Evolutionary conservation across 768 basidiomycete genomes (phyloP), one percentile per base, ranked within the genome.

Genomic region (Mycena indigotica): DNA sequence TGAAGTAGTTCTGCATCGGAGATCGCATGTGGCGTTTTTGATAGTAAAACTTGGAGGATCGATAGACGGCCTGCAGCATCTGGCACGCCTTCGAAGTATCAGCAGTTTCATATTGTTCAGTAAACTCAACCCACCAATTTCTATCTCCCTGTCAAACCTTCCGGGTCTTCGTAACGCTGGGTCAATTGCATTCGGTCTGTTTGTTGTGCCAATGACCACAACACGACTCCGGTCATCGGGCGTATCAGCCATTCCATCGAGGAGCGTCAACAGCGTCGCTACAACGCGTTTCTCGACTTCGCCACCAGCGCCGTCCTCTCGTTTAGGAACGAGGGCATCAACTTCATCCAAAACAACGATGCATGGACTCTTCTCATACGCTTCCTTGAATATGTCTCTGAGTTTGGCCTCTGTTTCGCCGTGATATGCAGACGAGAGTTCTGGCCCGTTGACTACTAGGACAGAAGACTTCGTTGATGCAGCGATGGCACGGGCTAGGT

Each of bases 231-330:
- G 71, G 4, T 73, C 77, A 32, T 75, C 77, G 4, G 72, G 70
- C 5, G 69, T 79, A 23, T 81, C 80, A 58, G 85, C 84, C 75
- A 93, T 89, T 6, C 97, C 97, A 69, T 99, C 97, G 75, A 99
- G 84, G 56, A 97, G 83, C 2, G 97, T 98, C 66, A 99, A 74
- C 46, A 99, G 76, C 19, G 94, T 97, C 21, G 97, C 95, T 3
- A 98, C 97, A 0, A 98, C 95, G 24, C 97, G 82, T 64, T 92
- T 91, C 70, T 98, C 97, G 2, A 98, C 96, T 72, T 98, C 96
- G 4, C 95, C 93, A 1, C 92, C 93, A 1, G 91, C 87, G 2
- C 88, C 84, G 4, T 95, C 95, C 67, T 96, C 96, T 49, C 97
- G 77, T 55, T 86, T 81, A 2, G 97, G 97, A 55, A 92, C 96